A percentile compares a stretch with the other conserved stretches of the same genome.
Evolutionary conservation across 2,329 filamentous ascomycete species (phyloP).

Genomic region (Periglandula ipomoeae): DNA sequence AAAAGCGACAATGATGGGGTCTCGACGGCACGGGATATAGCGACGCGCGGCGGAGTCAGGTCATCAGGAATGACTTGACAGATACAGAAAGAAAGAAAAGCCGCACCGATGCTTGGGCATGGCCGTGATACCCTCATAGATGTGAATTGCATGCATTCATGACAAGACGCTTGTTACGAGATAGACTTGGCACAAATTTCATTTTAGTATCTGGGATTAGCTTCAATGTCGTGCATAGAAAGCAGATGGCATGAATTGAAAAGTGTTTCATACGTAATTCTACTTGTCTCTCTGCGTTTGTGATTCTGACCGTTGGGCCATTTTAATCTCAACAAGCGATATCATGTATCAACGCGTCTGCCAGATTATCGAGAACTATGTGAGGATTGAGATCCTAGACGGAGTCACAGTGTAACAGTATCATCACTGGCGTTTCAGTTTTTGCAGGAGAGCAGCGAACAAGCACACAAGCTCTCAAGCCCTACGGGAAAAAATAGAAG

Average conservation of each 20-base stretch:
- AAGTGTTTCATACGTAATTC: neutral
- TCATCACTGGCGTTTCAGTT: no score
- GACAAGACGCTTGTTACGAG: constrained; percentile 16
- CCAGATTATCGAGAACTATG: no score
- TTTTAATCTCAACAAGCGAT: no score
- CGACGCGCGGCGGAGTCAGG: constrained; percentile 11
- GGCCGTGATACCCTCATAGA: constrained; percentile 21
- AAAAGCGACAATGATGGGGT: constrained; percentile 9
- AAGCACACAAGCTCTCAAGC: no score
- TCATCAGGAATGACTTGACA: constrained; percentile 11
- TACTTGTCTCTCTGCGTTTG: no score
- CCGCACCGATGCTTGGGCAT: constrained; percentile 20
- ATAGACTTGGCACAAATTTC: constrained; percentile 24
- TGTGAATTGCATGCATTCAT: constrained; percentile 17
- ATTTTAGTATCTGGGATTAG: neutral
- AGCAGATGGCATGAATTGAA: neutral
- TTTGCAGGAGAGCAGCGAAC: no score
- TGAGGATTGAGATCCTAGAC: no score
- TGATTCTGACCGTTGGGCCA: no score
- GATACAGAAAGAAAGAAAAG: constrained; percentile 7
- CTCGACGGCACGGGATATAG: constrained; percentile 9
- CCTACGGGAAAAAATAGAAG: no score
- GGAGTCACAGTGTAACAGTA: no score
- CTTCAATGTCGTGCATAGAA: neutral
- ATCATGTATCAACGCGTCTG: no score